Conservation (phyloP, 768 basidiomycete species). For the Hydnomerulius pinastri region DNA sequence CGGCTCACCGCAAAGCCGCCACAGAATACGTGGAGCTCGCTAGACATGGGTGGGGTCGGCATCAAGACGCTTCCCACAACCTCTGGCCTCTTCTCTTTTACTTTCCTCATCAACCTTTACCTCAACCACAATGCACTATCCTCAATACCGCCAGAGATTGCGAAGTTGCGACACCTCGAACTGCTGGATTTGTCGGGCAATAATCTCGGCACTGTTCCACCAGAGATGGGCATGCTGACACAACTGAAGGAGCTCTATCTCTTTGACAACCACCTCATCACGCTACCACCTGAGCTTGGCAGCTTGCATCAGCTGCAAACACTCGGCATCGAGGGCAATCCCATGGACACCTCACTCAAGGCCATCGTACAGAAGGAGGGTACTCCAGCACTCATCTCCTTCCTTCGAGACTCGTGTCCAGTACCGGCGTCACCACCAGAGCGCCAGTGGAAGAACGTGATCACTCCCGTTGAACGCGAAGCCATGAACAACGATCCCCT, state of each 20-base stretch:
- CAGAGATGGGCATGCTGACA: conserved; percentile 89
- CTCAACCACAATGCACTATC: conserved; percentile 93
- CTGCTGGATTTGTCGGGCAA: conserved; percentile 93
- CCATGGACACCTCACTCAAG: conserved; percentile 76
- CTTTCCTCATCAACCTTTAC: conserved; percentile 92
- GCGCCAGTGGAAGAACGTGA: conserved; percentile 71
- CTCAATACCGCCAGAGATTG: conserved; percentile 78
- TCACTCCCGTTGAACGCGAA: conserved; percentile 61
- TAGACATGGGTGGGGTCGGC: conserved; percentile 95
- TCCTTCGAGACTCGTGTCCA: conserved; percentile 92
- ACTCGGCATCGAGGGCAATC: conserved; percentile 96
- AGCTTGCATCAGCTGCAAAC: conserved; percentile 90
- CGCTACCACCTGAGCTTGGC: conserved; percentile 85
- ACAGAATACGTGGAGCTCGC: conserved; percentile 81
- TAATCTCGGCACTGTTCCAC: conserved; percentile 71
- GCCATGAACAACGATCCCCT: conserved; percentile 59
- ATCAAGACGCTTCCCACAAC: conserved; percentile 86
- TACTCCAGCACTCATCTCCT: conserved; percentile 84
- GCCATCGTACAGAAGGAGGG: conserved; percentile 91
- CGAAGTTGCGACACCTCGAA: conserved; percentile 82
- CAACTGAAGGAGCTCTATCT: conserved; percentile 89
- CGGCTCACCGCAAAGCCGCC: conserved; percentile 69
- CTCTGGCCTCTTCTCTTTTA: conserved; percentile 79
- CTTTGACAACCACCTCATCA: conserved; percentile 92
- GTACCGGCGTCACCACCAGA: conserved; percentile 79